A percentile compares a stretch with the other conserved stretches of the same genome.
phyloP scores from a whole-genome alignment of 495 filamentous ascomycete genomes.

The Penicillium samsonianum region DNA sequence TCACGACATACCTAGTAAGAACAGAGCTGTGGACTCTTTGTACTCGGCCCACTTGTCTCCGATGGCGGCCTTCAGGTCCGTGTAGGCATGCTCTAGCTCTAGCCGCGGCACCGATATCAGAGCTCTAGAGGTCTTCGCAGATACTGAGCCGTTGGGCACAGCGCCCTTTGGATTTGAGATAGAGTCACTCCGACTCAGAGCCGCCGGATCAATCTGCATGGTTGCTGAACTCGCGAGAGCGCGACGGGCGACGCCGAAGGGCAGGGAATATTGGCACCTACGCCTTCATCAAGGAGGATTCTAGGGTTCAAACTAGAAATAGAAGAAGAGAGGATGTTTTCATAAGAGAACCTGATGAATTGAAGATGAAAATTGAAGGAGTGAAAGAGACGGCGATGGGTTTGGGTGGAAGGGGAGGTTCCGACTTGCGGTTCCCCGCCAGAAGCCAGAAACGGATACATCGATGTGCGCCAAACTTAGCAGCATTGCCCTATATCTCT shows the following conservation, averaged over 20 bases:
- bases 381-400: conserved; percentile 23
- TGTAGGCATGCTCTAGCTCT: conserved; percentile 87
- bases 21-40: conserved; percentile 77
- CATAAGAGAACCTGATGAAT: conserved; percentile 25
- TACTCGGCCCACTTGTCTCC: conserved; percentile 86
- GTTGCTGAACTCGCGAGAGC: conserved; percentile 42
- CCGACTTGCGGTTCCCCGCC: conserved; percentile 28
- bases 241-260: conserved; percentile 50
- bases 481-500: neutral
- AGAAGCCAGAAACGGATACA: conserved; percentile 35
- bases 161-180: conserved; percentile 62
- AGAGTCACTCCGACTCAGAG: conserved; percentile 71
- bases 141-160: conserved; percentile 54
- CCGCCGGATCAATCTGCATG: conserved; percentile 88
- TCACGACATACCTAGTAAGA: conserved; percentile 71
- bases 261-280: conserved; percentile 33
- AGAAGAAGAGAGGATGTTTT: conserved; percentile 14
- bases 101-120: conserved; percentile 76
- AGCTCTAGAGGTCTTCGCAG: conserved; percentile 57
- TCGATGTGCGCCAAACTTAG: conserved; percentile 16
- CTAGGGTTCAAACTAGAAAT: conserved; percentile 10
- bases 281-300: conserved; percentile 44
- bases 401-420: conserved; percentile 31
- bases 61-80: conserved; percentile 77
- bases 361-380: conserved; percentile 31